Conservation (phyloP, 306 rosid species). For the Dalbergia cochinchinensis region DNA sequence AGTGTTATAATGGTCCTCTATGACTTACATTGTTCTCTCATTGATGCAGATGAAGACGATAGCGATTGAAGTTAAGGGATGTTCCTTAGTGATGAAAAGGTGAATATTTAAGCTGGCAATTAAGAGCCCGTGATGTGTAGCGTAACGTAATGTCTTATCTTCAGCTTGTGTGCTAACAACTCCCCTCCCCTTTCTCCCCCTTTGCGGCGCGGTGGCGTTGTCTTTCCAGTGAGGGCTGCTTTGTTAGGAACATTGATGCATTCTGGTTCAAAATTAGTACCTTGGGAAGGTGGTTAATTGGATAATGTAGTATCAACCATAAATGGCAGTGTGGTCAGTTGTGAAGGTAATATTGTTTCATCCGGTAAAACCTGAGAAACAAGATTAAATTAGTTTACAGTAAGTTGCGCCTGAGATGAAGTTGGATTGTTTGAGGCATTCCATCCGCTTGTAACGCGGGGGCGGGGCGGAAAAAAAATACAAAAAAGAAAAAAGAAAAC, state of each 20-base stretch:
- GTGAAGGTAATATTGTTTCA: background rate
- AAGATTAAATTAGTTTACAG: background rate
- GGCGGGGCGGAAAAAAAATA: too few species aligned
- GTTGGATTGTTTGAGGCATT: background rate
- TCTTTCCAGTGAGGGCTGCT: background rate
- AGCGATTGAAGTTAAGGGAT: slow-evolving; percentile 57
- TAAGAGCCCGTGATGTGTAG: slow-evolving; percentile 14
- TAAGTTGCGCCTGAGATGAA: background rate
- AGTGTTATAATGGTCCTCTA: too few species aligned
- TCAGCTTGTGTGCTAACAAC: background rate
- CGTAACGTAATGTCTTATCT: slow-evolving; percentile 31
- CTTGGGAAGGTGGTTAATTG: too few species aligned
- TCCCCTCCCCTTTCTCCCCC: background rate
- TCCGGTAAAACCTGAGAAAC: background rate
- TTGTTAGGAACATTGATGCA: background rate
- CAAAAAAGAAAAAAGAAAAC: too few species aligned
- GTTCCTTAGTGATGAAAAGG: slow-evolving; percentile 27
- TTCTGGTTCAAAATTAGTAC: too few species aligned
- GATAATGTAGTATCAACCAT: background rate
- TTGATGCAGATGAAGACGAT: slow-evolving; percentile 71
- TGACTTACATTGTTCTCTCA: slow-evolving; percentile 16
- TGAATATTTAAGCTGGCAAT: slow-evolving; percentile 10
- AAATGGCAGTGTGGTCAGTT: background rate
- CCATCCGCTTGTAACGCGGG: background rate
- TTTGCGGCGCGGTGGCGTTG: background rate